These are phyloP conservation scores for Celoporthe dispersa DNA, from an alignment of 2,329 filamentous ascomycete species.

Conservation along the genomic window DNA sequence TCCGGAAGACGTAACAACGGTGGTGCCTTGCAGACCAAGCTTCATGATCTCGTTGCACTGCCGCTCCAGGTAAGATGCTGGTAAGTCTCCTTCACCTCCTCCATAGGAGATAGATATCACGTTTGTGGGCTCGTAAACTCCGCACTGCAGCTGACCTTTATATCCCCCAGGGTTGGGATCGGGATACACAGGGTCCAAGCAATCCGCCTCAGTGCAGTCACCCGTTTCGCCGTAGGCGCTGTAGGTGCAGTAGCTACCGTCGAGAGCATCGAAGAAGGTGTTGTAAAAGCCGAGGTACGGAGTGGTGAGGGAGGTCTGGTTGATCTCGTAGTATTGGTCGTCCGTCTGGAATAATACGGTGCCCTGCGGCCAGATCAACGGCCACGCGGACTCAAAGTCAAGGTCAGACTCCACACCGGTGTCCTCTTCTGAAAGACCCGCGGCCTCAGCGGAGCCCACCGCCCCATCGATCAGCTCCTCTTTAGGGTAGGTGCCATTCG, in stretches of 20 bases:
- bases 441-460: constrained; percentile 26
- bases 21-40: constrained; percentile 48
- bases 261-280: constrained; percentile 55
- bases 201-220: constrained; percentile 42
- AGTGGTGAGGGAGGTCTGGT: constrained; percentile 31
- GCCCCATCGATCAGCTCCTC: constrained; percentile 36
- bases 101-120: constrained; percentile 58
- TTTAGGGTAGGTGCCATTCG: constrained; percentile 37
- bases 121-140: constrained; percentile 49
- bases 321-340: constrained; percentile 37
- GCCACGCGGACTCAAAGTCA: constrained; percentile 53
- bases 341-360: constrained; percentile 40
- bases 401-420: constrained; percentile 46
- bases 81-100: constrained; percentile 50
- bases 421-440: constrained; percentile 11
- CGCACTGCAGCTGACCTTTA: constrained; percentile 46
- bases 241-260: constrained; percentile 48
- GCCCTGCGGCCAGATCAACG: constrained; percentile 55
- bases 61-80: constrained; percentile 50
- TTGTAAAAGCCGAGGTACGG: constrained; percentile 39
- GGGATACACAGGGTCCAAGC: constrained; percentile 53
- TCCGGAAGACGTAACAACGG: constrained; percentile 46
- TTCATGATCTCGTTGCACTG: constrained; percentile 52
- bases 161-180: constrained; percentile 54
- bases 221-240: constrained; percentile 52